Evolutionary conservation across 306 rosid species (phyloP), one percentile per base, ranked within the genome.

Genomic region (Ormosia emarginata): DNA sequence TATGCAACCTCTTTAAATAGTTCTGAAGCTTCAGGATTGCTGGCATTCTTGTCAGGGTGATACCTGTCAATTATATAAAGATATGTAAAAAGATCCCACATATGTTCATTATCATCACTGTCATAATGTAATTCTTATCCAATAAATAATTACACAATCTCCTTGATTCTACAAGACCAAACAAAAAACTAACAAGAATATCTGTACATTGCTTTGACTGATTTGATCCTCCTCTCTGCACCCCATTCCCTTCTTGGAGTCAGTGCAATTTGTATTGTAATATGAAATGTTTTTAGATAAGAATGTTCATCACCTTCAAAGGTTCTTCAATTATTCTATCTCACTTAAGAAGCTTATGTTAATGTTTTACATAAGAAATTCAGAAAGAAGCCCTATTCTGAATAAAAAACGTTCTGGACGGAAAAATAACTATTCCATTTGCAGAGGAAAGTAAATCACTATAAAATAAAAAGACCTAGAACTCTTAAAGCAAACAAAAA

Each of bases 21-120:
- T 46, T 96, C 99, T 0, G 99, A 91, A 82, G 98, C 99, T 82
- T 93, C 98, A 40, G 99, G 99, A 77, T 91, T 92, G 89, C 72
- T 88, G 7, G 87, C 95, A 82, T 96, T 96, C 90, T 96, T 96
- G 89, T 96, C 99, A 53, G 99, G 99, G 79, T 96, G 99, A 73
- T 93, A 96, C 89, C 99, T 96, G 79, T 43, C 71, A 78, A 79
- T 70, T 9, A 30, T n/a, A 75, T 39, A 56, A 24, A 76, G 52
- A 81, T 33, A 69, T 37, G 6, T 44, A 50, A 82, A 67, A 73
- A 74, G 36, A 72, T 65, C 55, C 50, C 44, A 32, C 34, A 58
- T 66, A 57, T 37, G 10, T 43, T 34, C 82, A 37, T 29, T 4
- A 67, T 69, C 44, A 77, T 9, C n/a, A 63, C 36, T 5, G 76